Evolutionary conservation across 148 eudicot species (phyloP).

Genomic region (Agrostemma githago): DNA sequence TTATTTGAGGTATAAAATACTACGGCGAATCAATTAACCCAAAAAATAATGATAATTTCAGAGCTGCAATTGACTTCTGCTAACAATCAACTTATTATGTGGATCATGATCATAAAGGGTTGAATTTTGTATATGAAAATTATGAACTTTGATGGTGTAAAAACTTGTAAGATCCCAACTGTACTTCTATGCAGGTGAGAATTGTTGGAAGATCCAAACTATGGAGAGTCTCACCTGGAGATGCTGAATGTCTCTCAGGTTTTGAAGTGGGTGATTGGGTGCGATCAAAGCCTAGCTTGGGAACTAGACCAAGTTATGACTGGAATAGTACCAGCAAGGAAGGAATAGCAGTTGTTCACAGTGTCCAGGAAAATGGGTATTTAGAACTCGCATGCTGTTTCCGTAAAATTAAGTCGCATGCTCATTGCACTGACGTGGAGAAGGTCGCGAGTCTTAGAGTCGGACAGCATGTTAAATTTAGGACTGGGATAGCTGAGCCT

Average conservation of each 20-base stretch:
- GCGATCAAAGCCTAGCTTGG: slow-evolving; percentile 81
- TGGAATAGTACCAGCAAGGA: slow-evolving; percentile 89
- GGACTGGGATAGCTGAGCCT: slow-evolving; percentile 69
- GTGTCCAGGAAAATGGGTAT: slow-evolving; percentile 88
- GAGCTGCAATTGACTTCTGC: background rate
- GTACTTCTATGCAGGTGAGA: slow-evolving; percentile 54
- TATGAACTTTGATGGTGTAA: background rate
- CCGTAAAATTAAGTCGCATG: slow-evolving; percentile 63
- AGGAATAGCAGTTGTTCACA: slow-evolving; percentile 82
- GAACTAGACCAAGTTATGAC: slow-evolving; percentile 89
- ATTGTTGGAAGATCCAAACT: slow-evolving; percentile 73
- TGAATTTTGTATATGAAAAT: background rate
- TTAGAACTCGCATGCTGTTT: slow-evolving; percentile 90
- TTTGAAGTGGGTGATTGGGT: slow-evolving; percentile 99
- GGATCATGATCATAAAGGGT: background rate
- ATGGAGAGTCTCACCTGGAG: slow-evolving; percentile 98
- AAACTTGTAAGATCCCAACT: slow-evolving; percentile 8
- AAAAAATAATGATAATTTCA: background rate
- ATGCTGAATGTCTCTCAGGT: slow-evolving; percentile 83
- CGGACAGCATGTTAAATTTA: slow-evolving; percentile 83
- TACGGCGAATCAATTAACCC: too few species aligned
- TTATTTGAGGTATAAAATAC: too few species aligned
- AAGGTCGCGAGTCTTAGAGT: slow-evolving; percentile 68
- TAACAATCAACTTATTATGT: background rate
- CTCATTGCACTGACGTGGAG: slow-evolving; percentile 84